Percentiles rank a stretch among this genome's conserved stretches.
Conservation (phyloP, 768 basidiomycete species). For the Tephrocybe sp. region DNA sequence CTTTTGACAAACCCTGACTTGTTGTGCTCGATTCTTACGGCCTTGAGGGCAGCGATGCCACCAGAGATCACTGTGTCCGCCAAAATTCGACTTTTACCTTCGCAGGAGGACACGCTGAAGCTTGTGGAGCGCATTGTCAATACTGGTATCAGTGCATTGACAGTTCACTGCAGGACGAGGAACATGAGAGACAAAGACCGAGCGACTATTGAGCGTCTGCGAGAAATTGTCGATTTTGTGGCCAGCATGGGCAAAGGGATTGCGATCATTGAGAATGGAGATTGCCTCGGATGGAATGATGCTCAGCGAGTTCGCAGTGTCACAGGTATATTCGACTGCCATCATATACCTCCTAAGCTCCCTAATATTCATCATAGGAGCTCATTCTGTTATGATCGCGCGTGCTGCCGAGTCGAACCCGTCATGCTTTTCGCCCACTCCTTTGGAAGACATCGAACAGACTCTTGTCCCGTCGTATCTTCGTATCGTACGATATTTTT, state of each 20-base stretch:
- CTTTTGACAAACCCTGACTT: constrained; percentile 90
- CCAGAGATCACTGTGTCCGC: constrained; percentile 86
- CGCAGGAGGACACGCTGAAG: constrained; percentile 83
- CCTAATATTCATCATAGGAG: constrained; percentile 42
- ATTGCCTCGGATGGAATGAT: constrained; percentile 80
- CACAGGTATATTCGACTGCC: constrained; percentile 52
- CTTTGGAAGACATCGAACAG: constrained; percentile 66
- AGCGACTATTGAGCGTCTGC: constrained; percentile 76
- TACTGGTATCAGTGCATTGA: constrained; percentile 87
- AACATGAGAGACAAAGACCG: constrained; percentile 84
- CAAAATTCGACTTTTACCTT: constrained; percentile 88
- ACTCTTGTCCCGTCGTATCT: constrained; percentile 74
- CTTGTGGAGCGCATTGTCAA: constrained; percentile 87
- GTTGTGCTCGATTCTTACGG: constrained; percentile 83
- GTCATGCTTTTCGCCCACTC: constrained; percentile 74
- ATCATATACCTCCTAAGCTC: not conserved
- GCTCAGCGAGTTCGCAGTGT: constrained; percentile 69
- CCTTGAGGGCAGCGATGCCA: constrained; percentile 71
- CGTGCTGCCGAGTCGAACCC: constrained; percentile 94
- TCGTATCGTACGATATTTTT: constrained; percentile 53
- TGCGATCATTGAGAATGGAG: constrained; percentile 94
- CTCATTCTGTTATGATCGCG: constrained; percentile 95
- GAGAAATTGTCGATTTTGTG: constrained; percentile 87
- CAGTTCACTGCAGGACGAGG: constrained; percentile 93
- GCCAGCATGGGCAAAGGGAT: constrained; percentile 70